phyloP scores from a whole-genome alignment of 371 early-diverging fungal species.

The Nosema bombycis region DNA sequence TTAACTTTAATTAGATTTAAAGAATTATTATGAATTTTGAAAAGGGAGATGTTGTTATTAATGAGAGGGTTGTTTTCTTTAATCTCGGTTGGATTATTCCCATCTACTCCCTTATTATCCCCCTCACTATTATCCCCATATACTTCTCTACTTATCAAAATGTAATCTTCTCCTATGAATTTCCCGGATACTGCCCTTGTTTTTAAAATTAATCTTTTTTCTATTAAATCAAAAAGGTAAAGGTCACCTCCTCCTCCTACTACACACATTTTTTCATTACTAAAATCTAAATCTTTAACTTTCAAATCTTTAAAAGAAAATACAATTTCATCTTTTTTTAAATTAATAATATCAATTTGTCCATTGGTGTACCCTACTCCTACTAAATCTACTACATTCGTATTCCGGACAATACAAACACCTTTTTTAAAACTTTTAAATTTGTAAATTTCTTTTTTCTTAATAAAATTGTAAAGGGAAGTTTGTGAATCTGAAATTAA shows the following conservation, averaged over 20 bases:
- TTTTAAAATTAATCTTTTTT: constrained; percentile 15
- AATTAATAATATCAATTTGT: constrained; percentile 25
- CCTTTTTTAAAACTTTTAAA: constrained; percentile 4
- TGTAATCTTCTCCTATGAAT: constrained; percentile 21
- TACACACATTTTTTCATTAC: background rate
- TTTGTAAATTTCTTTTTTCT: constrained; percentile 22
- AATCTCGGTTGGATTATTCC: constrained; percentile 15
- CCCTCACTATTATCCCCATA: constrained; percentile 4
- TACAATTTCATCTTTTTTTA: constrained; percentile 31
- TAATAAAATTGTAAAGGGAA: constrained; percentile 27
- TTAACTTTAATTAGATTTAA: background rate
- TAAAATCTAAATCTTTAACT: constrained; percentile 14
- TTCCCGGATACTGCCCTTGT: background rate
- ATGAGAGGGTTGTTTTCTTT: constrained; percentile 23
- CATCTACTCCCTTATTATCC: constrained; percentile 7
- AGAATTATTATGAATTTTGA: too few relatives aligned
- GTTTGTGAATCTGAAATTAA: background rate
- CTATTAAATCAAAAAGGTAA: constrained; percentile 19
- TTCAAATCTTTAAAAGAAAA: constrained; percentile 9
- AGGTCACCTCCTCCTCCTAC: constrained; percentile 5
- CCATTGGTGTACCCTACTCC: constrained; percentile 32
- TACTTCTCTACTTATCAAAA: constrained; percentile 11
- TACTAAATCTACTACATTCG: constrained; percentile 27
- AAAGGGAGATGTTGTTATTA: constrained; percentile 21
- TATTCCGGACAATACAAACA: constrained; percentile 10